Evolutionary conservation across 805 yeast genomes (phyloP).

Genomic region (Maudiozyma saulgeensis): DNA sequence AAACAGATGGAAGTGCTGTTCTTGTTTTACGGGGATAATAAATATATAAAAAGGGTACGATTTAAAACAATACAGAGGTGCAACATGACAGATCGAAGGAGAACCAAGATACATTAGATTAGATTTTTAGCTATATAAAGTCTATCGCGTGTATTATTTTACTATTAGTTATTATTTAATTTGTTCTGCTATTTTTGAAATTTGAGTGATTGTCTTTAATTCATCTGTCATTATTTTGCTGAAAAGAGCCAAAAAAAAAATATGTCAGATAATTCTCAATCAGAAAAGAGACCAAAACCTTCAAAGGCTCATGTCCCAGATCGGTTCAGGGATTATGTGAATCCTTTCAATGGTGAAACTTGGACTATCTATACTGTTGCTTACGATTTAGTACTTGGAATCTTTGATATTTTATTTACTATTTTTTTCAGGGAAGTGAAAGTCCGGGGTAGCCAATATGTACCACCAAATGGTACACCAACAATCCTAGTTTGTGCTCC

Average conservation of each 20-base stretch:
- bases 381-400: constrained; percentile 23
- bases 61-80: no score
- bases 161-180: no score
- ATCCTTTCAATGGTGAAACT: constrained; percentile 20
- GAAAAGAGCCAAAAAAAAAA: no score
- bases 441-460: constrained; percentile 46
- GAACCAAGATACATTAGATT: no score
- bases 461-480: constrained; percentile 33
- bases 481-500: constrained; percentile 77
- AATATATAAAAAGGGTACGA: no score
- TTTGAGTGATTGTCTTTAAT: no score
- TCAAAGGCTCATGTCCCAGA: constrained; percentile 23
- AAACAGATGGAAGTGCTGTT: no score
- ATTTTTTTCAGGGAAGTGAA: constrained; percentile 65
- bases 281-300: background rate
- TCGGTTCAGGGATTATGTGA: constrained; percentile 9
- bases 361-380: constrained; percentile 21
- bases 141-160: no score
- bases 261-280: background rate
- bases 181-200: no score
- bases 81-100: no score
- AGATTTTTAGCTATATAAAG: no score
- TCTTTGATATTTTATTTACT: constrained; percentile 25
- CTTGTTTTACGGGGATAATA: no score
- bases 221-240: background rate